Evolutionary conservation across 2,329 filamentous ascomycete genomes (phyloP).

Genomic region (Pyrenochaeta sp.): DNA sequence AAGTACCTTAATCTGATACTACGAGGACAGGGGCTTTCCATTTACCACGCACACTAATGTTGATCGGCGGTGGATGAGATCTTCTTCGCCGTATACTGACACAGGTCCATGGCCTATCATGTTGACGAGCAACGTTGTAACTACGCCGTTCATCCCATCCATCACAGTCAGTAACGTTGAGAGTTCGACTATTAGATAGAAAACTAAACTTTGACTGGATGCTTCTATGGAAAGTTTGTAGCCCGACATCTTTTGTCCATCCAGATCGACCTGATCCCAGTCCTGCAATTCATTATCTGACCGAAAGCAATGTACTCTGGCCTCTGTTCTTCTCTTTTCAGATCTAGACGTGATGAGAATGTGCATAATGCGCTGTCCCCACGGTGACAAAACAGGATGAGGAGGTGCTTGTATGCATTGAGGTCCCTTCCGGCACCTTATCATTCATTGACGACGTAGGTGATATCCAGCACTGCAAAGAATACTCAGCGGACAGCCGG

Average conservation of each 20-base stretch:
- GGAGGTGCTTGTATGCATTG: background rate
- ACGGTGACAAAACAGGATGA: background rate
- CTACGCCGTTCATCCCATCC: constrained; percentile 14
- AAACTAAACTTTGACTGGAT: constrained; percentile 44
- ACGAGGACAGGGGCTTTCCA: constrained; percentile 12
- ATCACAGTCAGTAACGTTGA: constrained; percentile 39
- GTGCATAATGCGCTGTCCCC: background rate
- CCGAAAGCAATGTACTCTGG: background rate
- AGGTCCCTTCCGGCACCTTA: background rate
- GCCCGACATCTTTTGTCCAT: constrained; percentile 30
- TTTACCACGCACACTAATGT: constrained; percentile 12
- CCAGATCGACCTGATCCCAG: constrained; percentile 24
- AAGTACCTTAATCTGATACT: background rate
- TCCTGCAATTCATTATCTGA: constrained; percentile 5
- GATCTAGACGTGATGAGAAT: background rate
- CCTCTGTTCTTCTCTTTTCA: background rate
- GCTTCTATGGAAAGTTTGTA: constrained; percentile 49
- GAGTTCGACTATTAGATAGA: constrained; percentile 50
- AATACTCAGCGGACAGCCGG: too few species aligned
- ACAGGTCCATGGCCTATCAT: constrained; percentile 51
- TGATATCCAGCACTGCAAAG: too few species aligned
- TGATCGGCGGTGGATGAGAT: constrained; percentile 42
- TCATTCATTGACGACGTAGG: too few species aligned
- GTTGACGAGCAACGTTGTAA: constrained; percentile 39
- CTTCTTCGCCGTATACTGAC: constrained; percentile 47